phyloP scores from a whole-genome alignment of 1,284 basidiomycete species.

The Tilletia caries region DNA sequence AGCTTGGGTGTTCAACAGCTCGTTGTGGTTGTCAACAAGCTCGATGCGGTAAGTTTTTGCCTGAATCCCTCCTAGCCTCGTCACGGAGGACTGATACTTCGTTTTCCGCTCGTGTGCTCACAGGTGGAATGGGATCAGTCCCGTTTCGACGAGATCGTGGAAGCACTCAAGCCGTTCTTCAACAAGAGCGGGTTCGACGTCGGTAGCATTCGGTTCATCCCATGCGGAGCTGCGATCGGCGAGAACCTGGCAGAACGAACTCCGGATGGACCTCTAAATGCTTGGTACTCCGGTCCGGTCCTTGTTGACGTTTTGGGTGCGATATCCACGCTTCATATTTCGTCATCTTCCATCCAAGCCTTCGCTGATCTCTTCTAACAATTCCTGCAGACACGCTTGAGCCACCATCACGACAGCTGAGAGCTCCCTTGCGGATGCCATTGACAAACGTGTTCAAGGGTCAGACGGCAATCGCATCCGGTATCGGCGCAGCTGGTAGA shows the following conservation, averaged over 20 bases:
- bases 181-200: slow-evolving; percentile 78
- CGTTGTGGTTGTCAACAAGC: slow-evolving; percentile 88
- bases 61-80: background rate
- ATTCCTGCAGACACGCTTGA: slow-evolving; percentile 67
- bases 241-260: slow-evolving; percentile 70
- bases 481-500: slow-evolving; percentile 78
- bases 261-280: slow-evolving; percentile 59
- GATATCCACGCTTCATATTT: background rate
- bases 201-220: slow-evolving; percentile 76
- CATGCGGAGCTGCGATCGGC: slow-evolving; percentile 84
- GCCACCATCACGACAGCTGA: slow-evolving; percentile 70
- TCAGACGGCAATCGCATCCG: slow-evolving; percentile 65
- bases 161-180: slow-evolving; percentile 74
- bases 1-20: slow-evolving; percentile 92
- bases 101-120: background rate
- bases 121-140: slow-evolving; percentile 65
- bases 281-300: slow-evolving; percentile 84
- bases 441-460: slow-evolving; percentile 94
- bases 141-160: slow-evolving; percentile 81
- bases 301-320: slow-evolving; percentile 72
- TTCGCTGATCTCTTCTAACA: background rate
- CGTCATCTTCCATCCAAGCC: background rate
- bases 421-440: slow-evolving; percentile 76
- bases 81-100: background rate
- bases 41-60: slow-evolving; percentile 61